Evolutionary conservation across 2,329 filamentous ascomycete genomes (phyloP), one percentile per base, ranked within the genome.

Genomic region (Pseudogymnoascus sp.): DNA sequence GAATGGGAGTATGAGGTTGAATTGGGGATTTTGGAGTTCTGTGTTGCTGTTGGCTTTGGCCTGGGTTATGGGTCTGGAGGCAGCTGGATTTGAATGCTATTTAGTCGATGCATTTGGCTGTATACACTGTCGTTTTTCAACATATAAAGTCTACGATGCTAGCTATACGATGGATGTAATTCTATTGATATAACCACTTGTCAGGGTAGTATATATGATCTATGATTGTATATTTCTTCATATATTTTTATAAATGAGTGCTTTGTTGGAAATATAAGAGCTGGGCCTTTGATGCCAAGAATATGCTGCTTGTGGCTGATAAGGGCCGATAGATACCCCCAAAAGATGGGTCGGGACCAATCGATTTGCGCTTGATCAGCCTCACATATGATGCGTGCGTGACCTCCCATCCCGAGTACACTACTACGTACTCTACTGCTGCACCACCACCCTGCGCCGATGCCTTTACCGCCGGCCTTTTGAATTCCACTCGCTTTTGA

Each of bases 371-470:
- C 49, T 33, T 55, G 49, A 55, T 55, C 49, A 55, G 49, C 49
- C 49, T 55, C 49, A 55, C 49, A 55, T 55, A 55, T 55, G 49
- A 55, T 55, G 49, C 49, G 49, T 55, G 49, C 49, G 49, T 55
- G 49, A 55, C 49, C 49, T 55, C 49, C 49, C 49, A 55, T 55
- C 28, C 49, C 16, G 49, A 55, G 28, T 55, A 55, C 49, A 55
- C 49, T 35, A 52, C 49, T 55, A 55, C 49, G 49, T 55, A 55
- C 49, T 7, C 49, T 19, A 5, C 12, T 55, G 28, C n/a, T 33
- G 16, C 49, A 55, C 49, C 16, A 55, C 49, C 49, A 35, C 25
- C 49, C 45, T 30, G 8, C 7, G 49, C 49, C 49, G n/a, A 19
- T 33, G 49, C 22, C 49, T 35, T 55, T 33, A 55, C 49, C 49